These are phyloP conservation scores for Dryas integrifolia DNA, from an alignment of 331 rosid genomes.

Conservation along the genomic window DNA sequence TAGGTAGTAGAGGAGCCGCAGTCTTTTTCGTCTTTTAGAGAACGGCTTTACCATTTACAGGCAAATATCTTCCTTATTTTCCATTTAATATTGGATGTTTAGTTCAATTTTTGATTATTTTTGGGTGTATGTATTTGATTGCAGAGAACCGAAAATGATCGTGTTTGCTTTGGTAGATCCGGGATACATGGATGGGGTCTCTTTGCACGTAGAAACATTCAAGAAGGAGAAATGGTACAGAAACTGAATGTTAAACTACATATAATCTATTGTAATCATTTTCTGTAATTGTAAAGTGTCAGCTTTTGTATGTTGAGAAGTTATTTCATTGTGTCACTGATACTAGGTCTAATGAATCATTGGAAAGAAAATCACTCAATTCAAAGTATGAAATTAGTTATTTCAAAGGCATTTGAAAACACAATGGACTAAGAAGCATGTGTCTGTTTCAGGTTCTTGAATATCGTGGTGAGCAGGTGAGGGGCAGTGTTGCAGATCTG, in stretches of 20 bases:
- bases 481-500: constrained; percentile 86
- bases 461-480: constrained; percentile 97
- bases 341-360: neutral
- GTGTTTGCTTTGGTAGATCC: constrained; percentile 97
- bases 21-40: constrained; percentile 84
- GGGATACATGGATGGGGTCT: constrained; percentile 99
- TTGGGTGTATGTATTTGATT: constrained; percentile 27
- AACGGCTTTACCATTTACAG: constrained; percentile 89
- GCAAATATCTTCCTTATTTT: constrained; percentile 42
- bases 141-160: constrained; percentile 85
- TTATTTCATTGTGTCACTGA: neutral
- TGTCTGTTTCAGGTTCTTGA: constrained; percentile 80
- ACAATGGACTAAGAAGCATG: constrained; percentile 17
- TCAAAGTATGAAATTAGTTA: no score
- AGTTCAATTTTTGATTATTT: constrained; percentile 36
- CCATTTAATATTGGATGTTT: constrained; percentile 12
- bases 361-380: no score
- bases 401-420: neutral
- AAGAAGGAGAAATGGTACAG: constrained; percentile 97
- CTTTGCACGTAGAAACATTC: constrained; percentile 86
- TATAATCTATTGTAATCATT: neutral
- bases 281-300: neutral
- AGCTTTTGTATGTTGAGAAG: constrained; percentile 1
- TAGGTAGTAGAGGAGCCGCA: constrained; percentile 64
- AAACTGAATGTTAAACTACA: constrained; percentile 16